Evolutionary conservation across 441 rosid genomes (phyloP), one percentile per base, ranked within the genome.

Genomic region (Macaranga tanarius): DNA sequence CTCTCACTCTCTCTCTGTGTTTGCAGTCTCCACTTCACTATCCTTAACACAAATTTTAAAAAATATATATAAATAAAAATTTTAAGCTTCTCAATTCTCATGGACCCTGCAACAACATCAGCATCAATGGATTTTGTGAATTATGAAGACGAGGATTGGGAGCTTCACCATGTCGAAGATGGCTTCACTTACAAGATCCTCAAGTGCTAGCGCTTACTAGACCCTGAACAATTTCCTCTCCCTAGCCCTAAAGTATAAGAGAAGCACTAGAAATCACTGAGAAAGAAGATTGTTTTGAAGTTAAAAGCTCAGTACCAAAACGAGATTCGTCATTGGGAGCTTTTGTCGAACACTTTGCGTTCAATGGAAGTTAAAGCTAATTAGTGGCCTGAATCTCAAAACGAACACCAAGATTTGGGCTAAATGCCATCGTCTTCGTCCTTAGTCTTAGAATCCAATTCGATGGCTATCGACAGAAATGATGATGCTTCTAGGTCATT

Each of bases 181-280:
- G 97, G 97, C 19, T 92, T 94, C 87, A 79, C 90, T 62, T 85
- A 89, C 88, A 88, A 88, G 81, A 73, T 80, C 66, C 88, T 94
- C 72, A 77, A 78, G 75, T 87, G 85, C 75, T 89, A 85, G 65
- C 82, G 81, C 54, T 77, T 80, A 45, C 73, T 74, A 65, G 81
- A 76, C 68, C 77, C 68, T 57, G 25, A 73, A 63, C 64, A 69
- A 70, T 62, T 62, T 69, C 75, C 80, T 1, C 75, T 62, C 67
- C 19, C 74, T n/a, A 89, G 84, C 77, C 85, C 83, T 0, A 79
- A 70, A 44, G 85, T 68, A 45, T 88, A 84, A 44, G 92, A 86
- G 82, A 70, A 75, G 60, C 79, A 67, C 64, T 76, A 84, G 65
- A 83, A 83, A 62, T 68, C 70, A 13, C 78, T 95, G 44, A 86